These are phyloP conservation scores for Trichocladium uniseriatum DNA, from an alignment of 495 filamentous ascomycete species.

Conservation along the genomic window DNA sequence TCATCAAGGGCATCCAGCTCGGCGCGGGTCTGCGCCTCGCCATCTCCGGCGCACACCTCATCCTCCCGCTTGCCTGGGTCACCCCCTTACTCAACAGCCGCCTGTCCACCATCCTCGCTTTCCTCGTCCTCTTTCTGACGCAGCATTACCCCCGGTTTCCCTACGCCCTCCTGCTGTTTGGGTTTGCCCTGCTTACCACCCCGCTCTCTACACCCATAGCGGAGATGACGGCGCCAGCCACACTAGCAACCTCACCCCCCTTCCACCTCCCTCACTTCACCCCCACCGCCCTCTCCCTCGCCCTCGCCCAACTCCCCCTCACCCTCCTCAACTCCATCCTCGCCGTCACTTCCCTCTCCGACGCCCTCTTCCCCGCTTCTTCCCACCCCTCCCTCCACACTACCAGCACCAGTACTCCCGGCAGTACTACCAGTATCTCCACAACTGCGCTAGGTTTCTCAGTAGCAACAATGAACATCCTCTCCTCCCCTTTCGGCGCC, in stretches of 20 bases:
- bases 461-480: constrained; percentile 71
- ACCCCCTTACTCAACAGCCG: constrained; percentile 61
- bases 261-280: constrained; percentile 42
- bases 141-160: constrained; percentile 53
- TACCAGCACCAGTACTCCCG: constrained; percentile 35
- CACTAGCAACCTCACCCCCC: constrained; percentile 12
- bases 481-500: constrained; percentile 80
- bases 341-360: constrained; percentile 65
- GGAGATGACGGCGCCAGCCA: too few species aligned
- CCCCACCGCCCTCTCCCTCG: constrained; percentile 48
- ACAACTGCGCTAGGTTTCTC: constrained; percentile 69
- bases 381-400: too few species aligned
- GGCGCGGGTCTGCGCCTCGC: constrained; percentile 76
- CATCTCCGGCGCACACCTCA: constrained; percentile 47
- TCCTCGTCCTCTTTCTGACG: constrained; percentile 56
- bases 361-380: constrained; percentile 55
- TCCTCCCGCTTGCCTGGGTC: constrained; percentile 48
- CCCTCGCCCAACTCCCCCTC: constrained; percentile 74
- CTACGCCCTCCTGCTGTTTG: constrained; percentile 64
- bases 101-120: constrained; percentile 60
- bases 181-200: too few species aligned
- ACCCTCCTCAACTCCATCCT: constrained; percentile 88
- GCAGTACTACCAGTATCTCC: too few species aligned
- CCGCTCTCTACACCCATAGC: too few species aligned
- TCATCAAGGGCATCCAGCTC: constrained; percentile 90